phyloP scores from a whole-genome alignment of 139 green algal species.

The Tetratostichococcus sp. region DNA sequence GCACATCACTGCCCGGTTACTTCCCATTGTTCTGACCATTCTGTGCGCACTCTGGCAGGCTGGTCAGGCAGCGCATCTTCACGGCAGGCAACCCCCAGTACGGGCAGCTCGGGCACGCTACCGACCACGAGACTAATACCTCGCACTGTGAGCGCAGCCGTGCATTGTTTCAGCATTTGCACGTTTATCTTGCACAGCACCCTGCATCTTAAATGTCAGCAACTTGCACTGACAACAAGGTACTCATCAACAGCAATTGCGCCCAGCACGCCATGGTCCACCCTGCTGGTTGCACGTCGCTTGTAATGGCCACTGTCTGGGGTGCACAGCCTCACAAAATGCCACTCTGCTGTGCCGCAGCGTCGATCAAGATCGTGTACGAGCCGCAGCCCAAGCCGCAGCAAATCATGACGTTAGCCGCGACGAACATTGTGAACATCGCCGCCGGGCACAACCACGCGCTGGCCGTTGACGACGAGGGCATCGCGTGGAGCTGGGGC shows the following conservation, averaged over 20 bases:
- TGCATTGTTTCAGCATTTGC: neutral
- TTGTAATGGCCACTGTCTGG: too few relatives aligned
- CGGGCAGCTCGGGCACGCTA: constrained; percentile 89
- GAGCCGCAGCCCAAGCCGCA: constrained; percentile 75
- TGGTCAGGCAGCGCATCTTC: constrained; percentile 20
- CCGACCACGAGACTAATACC: constrained; percentile 84
- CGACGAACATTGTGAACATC: constrained; percentile 59
- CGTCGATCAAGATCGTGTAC: constrained; percentile 86
- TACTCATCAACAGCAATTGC: too few relatives aligned
- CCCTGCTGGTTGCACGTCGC: too few relatives aligned
- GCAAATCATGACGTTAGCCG: constrained; percentile 49
- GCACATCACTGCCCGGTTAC: too few relatives aligned
- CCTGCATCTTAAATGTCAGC: too few relatives aligned
- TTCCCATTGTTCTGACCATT: neutral
- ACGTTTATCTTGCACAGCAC: neutral
- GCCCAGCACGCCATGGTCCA: too few relatives aligned
- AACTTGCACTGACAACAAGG: too few relatives aligned
- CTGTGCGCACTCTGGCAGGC: too few relatives aligned
- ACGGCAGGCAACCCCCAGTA: constrained; percentile 77
- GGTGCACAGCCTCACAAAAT: too few relatives aligned
- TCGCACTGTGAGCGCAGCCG: constrained; percentile 59
- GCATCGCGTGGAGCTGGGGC: constrained; percentile 76
- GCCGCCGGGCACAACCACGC: constrained; percentile 82
- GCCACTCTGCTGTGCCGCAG: constrained; percentile 13
- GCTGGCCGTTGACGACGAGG: constrained; percentile 45